Evolutionary conservation across 371 early-diverging fungal genomes (phyloP), one percentile per base, ranked within the genome.

Genomic region (Rhizopus delemar): DNA sequence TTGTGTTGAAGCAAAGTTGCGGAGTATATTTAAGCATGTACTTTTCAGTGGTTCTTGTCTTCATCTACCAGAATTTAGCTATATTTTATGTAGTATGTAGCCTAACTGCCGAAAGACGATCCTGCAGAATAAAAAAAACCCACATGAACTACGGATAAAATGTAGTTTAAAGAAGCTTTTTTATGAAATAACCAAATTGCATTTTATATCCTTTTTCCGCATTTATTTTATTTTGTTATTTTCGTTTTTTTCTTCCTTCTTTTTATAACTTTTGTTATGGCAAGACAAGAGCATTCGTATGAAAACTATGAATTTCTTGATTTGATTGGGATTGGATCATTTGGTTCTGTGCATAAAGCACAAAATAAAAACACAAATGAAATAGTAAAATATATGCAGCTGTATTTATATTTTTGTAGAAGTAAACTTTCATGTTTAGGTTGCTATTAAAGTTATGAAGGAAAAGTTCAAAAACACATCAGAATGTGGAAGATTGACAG

Each of bases 371-470:
- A 75, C 38, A 86, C 86, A 7, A 84, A 86, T 29, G 86, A 91
- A 63, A 80, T 80, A 70, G 96, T 93, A 81, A 60, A 64, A 51
- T 15, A 39, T 33, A 22, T 31, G 48, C 53, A 55, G 28, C 15
- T 60, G 11, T 15, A 8, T 55, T 45, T 53, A 13, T 34, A 31
- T 9, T 15, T 38, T 31, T 16, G 41, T 41, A 43, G 2, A 38
- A 31, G n/a, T 41, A 41, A 41, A 39, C 9, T 22, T 13, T 22
- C 13, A 1, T 46, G 5, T 53, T 33, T 63, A 91, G 93, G 92
- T 97, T 4, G 97, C 97, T 8, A 92, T 97, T 55, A 97, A 97
- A 73, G 86, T 89, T 56, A 95, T 97, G 94, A 94, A 96, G 77
- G 88, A 92, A 68, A 92, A 90, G 60, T 89, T 86, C 58, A 81